These are phyloP conservation scores for Xerocomus minutiporus DNA, from an alignment of 1,284 basidiomycete genomes.

Conservation along the genomic window DNA sequence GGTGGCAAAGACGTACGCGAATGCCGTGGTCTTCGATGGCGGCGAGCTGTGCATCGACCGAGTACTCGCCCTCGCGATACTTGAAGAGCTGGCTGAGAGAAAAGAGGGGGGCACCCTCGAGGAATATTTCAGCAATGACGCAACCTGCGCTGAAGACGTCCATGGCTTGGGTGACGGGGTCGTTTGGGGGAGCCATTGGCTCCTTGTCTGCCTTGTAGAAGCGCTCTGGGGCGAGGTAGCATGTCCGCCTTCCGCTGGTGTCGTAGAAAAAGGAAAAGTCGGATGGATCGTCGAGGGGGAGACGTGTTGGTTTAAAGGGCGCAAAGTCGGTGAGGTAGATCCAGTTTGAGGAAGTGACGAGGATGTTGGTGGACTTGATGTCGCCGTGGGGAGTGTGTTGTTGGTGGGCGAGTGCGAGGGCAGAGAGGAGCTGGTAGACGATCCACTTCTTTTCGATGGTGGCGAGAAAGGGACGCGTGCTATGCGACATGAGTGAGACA, in stretches of 20 bases:
- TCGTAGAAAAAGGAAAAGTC: slow-evolving; percentile 99
- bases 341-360: slow-evolving; percentile 96
- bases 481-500: slow-evolving; percentile 31
- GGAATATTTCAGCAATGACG: slow-evolving; percentile 93
- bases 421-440: slow-evolving; percentile 87
- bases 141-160: slow-evolving; percentile 97
- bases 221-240: slow-evolving; percentile 94
- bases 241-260: slow-evolving; percentile 88
- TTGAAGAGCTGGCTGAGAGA: slow-evolving; percentile 95
- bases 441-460: slow-evolving; percentile 98
- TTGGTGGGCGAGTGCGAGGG: slow-evolving; percentile 78
- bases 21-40: slow-evolving; percentile 80
- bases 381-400: slow-evolving; percentile 92
- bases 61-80: slow-evolving; percentile 83
- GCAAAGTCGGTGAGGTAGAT: slow-evolving; percentile 96
- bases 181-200: slow-evolving; percentile 47
- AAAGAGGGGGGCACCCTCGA: slow-evolving; percentile 92
- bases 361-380: slow-evolving; percentile 96
- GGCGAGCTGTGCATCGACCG: slow-evolving; percentile 69
- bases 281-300: slow-evolving; percentile 94
- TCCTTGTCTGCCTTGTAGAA: slow-evolving; percentile 85
- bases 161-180: slow-evolving; percentile 93
- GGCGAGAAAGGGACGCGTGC: slow-evolving; percentile 92
- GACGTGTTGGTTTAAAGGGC: slow-evolving; percentile 92
- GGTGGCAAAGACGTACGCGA: slow-evolving; percentile 46